Percentiles rank a stretch among this genome's conserved stretches.
phyloP scores from a whole-genome alignment of 1,284 basidiomycete genomes.

The Ustilago cynodontis region DNA sequence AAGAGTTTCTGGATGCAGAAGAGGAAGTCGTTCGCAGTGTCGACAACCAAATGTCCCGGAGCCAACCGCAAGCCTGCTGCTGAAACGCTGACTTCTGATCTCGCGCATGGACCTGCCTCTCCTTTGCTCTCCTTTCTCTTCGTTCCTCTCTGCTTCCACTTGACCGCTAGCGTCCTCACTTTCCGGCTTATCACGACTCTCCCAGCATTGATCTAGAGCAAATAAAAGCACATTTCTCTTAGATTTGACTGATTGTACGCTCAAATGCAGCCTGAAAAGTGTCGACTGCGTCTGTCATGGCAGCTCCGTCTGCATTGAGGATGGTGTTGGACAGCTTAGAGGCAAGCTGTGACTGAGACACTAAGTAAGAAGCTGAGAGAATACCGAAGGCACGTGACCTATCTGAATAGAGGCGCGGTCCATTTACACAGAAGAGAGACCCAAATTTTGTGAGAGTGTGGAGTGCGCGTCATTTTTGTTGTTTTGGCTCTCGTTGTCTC shows the following conservation, averaged over 20 bases:
- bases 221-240: conserved; percentile 7
- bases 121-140: background rate
- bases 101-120: background rate
- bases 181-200: conserved; percentile 21
- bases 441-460: too few relatives aligned
- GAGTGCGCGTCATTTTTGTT: conserved; percentile 2
- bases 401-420: conserved; percentile 19
- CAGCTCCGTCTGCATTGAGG: background rate
- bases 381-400: conserved; percentile 28
- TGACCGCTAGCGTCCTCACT: background rate
- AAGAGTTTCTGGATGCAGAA: conserved; percentile 15
- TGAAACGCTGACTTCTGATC: background rate
- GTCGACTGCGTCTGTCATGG: background rate
- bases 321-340: background rate
- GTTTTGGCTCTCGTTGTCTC: background rate
- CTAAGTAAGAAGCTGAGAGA: background rate
- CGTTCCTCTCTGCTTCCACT: background rate
- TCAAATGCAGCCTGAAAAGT: background rate
- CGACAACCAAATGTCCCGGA: background rate
- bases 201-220: conserved; percentile 19
- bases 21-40: conserved; percentile 8
- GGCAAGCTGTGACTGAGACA: background rate
- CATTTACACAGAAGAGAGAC: background rate
- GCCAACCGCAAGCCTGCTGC: background rate
- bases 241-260: background rate